A percentile compares a stretch with the other conserved stretches of the same genome.
Evolutionary conservation across 1,284 basidiomycete genomes (phyloP).

Genomic region (Vanrija humicola): DNA sequence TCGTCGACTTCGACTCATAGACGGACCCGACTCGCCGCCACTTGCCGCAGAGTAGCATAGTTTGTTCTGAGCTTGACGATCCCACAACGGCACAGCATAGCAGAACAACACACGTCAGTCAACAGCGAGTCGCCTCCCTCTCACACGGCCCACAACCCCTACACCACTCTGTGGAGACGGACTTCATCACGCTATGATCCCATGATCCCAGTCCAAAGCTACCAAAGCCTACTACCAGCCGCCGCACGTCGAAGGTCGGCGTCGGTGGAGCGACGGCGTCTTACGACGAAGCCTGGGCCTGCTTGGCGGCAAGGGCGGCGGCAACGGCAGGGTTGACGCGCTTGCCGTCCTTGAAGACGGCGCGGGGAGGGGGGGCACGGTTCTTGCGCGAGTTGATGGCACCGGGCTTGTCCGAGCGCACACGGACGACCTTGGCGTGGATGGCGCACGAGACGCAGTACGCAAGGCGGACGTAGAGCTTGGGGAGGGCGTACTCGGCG

Average conservation of each 20-base stretch:
- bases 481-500: constrained; percentile 93
- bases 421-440: constrained; percentile 97
- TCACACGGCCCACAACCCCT: too few species aligned
- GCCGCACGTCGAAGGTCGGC: neutral
- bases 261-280: too few species aligned
- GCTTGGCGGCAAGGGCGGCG: constrained; percentile 57
- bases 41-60: too few species aligned
- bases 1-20: too few species aligned
- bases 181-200: constrained; percentile 19
- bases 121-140: too few species aligned
- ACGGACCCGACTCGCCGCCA: too few species aligned
- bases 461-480: constrained; percentile 97
- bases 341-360: constrained; percentile 98
- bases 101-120: too few species aligned
- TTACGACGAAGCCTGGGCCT: constrained; percentile 25
- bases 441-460: constrained; percentile 99
- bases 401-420: constrained; percentile 79
- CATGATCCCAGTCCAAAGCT: neutral
- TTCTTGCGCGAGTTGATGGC: constrained; percentile 68
- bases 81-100: too few species aligned
- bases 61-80: too few species aligned
- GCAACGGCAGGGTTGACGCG: constrained; percentile 72
- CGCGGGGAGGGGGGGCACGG: constrained; percentile 90
- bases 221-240: neutral
- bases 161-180: neutral